Evolutionary conservation across 225 moss, liverwort and hornwort species (phyloP).

Genomic region (Bryoerythrophyllum caledonicum): DNA sequence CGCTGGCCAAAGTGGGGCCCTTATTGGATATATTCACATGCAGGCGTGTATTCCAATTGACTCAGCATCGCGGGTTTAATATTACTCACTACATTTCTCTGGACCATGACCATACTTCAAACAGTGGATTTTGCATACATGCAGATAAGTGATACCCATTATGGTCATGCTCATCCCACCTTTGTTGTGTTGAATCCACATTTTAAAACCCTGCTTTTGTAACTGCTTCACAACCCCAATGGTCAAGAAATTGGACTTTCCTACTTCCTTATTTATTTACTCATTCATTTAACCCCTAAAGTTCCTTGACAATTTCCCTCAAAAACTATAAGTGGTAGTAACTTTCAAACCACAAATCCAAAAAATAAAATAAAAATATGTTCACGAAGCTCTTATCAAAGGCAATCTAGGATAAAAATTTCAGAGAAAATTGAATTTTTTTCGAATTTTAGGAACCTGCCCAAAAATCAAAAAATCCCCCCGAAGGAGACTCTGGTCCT

Average conservation of each 20-base stretch:
- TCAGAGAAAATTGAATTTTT: no score
- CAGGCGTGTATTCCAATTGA: neutral
- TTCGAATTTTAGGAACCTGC: no score
- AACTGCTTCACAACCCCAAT: neutral
- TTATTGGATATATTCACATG: conserved; percentile 5
- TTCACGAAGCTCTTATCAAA: no score
- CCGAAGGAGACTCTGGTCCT: no score
- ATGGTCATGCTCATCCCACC: conserved; percentile 3
- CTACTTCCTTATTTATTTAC: no score
- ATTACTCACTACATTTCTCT: neutral
- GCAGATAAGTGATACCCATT: neutral
- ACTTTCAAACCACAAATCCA: no score
- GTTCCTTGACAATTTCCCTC: no score
- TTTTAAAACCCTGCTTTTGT: neutral
- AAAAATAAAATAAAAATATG: no score
- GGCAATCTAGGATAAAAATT: no score
- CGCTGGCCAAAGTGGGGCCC: neutral
- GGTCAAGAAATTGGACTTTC: neutral
- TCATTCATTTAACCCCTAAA: no score
- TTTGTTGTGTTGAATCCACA: neutral
- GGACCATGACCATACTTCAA: neutral
- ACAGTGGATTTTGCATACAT: neutral
- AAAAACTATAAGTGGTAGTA: no score
- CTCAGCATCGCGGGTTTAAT: conserved; percentile 2
- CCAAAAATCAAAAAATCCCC: no score